phyloP scores from a whole-genome alignment of 352 stramenopile species.

The Pythium rishiriense region DNA sequence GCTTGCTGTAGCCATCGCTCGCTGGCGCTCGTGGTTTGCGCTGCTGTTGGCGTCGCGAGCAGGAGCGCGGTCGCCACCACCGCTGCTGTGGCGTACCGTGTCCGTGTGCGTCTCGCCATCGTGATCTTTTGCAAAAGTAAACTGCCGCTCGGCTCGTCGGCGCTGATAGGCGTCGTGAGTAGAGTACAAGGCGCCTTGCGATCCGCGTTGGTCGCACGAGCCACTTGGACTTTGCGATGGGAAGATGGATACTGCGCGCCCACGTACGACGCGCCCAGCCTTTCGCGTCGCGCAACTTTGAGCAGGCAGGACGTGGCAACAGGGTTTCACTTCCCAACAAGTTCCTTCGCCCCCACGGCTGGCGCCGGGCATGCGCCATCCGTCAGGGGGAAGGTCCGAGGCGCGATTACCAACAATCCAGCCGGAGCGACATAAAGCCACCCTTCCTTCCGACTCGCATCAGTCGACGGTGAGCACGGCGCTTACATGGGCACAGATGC shows the following conservation, averaged over 20 bases:
- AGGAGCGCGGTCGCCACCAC: background rate
- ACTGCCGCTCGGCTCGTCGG: no score
- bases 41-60: background rate
- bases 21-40: background rate
- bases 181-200: background rate
- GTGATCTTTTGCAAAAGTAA: background rate
- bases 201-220: background rate
- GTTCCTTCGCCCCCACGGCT: background rate
- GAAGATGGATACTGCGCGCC: background rate
- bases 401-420: slow-evolving; percentile 5
- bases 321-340: no score
- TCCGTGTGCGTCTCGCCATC: slow-evolving; percentile 8
- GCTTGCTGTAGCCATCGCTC: slow-evolving; percentile 1
- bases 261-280: no score
- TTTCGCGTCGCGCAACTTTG: background rate
- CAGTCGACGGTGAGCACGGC: no score
- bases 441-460: no score
- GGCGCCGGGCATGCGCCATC: background rate
- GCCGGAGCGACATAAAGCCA: background rate
- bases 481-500: background rate
- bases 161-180: background rate
- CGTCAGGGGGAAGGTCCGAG: background rate
- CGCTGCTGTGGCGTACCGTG: slow-evolving; percentile 1
- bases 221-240: background rate
- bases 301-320: no score